Conservation (phyloP, 352 stramenopile genomes). For the Phytophthora uliginosa region DNA sequence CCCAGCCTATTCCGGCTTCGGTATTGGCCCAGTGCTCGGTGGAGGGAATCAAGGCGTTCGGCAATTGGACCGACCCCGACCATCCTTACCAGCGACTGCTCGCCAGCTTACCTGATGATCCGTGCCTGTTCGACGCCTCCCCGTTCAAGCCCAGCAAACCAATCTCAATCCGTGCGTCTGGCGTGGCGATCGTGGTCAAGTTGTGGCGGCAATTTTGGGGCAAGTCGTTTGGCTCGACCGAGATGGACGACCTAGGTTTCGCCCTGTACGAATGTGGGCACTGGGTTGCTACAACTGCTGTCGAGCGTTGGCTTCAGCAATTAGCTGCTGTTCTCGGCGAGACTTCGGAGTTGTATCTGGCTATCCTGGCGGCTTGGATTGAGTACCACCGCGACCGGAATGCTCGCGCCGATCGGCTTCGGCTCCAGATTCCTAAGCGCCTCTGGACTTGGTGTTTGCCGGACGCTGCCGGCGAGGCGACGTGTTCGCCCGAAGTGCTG, state of each 20-base stretch:
- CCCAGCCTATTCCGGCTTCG: not conserved
- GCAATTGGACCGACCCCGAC: not conserved
- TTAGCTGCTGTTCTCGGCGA: not conserved
- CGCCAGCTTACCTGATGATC: too few species aligned
- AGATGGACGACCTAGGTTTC: not conserved
- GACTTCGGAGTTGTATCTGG: not conserved
- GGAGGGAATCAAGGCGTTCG: not conserved
- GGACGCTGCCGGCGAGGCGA: too few species aligned
- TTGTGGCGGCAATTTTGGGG: not conserved
- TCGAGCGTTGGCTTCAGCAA: not conserved
- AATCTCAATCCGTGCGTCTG: not conserved
- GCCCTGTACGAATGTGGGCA: not conserved
- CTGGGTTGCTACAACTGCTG: not conserved
- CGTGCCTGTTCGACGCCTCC: not conserved
- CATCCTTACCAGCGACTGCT: not conserved
- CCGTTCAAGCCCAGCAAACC: not conserved
- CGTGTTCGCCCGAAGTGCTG: not conserved
- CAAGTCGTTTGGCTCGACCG: not conserved
- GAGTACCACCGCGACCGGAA: not conserved
- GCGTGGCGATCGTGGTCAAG: not conserved
- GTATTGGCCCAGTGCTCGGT: not conserved
- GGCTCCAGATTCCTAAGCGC: not conserved
- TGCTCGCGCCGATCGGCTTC: not conserved
- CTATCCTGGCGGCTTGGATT: not conserved
- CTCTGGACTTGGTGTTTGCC: not conserved